A percentile compares a stretch with the other conserved stretches of the same genome.
Conservation (phyloP, 805 yeast species). For the Wickerhamiella cacticola region DNA sequence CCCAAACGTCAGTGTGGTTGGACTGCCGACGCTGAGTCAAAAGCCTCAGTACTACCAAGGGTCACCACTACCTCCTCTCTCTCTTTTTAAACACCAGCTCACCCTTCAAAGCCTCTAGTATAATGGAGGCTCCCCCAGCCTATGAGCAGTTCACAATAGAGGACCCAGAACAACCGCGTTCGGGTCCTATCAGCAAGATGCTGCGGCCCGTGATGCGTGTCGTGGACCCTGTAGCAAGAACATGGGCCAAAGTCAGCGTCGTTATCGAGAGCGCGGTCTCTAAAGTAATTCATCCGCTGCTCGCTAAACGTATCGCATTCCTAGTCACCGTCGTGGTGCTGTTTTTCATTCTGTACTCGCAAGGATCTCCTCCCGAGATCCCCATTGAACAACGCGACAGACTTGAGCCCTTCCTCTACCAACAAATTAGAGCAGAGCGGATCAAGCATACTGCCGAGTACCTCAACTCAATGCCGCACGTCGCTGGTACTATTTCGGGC, state of each 20-base stretch:
- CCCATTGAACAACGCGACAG: slow-evolving; percentile 33
- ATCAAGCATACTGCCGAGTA: slow-evolving; percentile 60
- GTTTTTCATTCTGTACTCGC: slow-evolving; percentile 39
- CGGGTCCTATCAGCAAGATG: slow-evolving; percentile 2
- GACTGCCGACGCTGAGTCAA: slow-evolving; percentile 1
- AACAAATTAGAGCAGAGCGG: slow-evolving; percentile 26
- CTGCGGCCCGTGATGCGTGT: slow-evolving; percentile 32
- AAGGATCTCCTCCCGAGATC: slow-evolving; percentile 37
- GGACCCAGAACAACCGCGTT: slow-evolving; percentile 14
- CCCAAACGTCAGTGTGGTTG: too few species aligned
- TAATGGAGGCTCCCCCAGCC: slow-evolving; percentile 4
- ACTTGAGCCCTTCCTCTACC: neutral
- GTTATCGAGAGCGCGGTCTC: slow-evolving; percentile 47
- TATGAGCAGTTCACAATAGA: slow-evolving; percentile 1
- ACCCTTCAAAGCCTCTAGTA: too few species aligned
- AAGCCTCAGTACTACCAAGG: neutral
- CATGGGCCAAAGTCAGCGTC: slow-evolving; percentile 28
- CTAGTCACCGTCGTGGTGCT: slow-evolving; percentile 47
- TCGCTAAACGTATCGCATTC: slow-evolving; percentile 65
- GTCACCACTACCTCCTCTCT: neutral
- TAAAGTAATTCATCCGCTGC: slow-evolving; percentile 73
- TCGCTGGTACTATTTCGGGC: slow-evolving; percentile 84
- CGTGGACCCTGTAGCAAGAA: slow-evolving; percentile 38
- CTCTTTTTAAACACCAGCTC: too few species aligned
- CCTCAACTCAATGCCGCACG: slow-evolving; percentile 68